Conservation (phyloP, 495 filamentous ascomycete genomes). For the Penicillium turbatum region DNA sequence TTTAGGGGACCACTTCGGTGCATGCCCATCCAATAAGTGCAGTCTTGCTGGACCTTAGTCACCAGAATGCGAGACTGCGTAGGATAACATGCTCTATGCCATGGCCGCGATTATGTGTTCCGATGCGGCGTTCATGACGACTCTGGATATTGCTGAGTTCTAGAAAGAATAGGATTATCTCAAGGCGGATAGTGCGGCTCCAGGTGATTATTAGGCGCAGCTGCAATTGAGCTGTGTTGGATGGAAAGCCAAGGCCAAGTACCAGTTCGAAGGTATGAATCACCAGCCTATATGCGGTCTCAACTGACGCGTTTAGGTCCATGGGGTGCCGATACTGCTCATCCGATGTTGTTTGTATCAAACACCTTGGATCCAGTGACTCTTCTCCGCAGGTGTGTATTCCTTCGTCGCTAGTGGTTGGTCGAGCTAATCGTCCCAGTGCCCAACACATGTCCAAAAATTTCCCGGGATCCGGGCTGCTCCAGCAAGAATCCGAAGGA, state of each 20-base stretch:
- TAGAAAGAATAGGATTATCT: constrained; percentile 42
- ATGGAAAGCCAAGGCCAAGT: constrained; percentile 54
- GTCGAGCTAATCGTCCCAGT: constrained; percentile 19
- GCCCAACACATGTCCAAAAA: constrained; percentile 47
- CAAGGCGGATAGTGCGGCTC: constrained; percentile 39
- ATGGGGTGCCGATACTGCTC: constrained; percentile 38
- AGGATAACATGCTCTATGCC: constrained; percentile 36
- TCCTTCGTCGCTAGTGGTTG: neutral
- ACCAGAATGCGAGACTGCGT: constrained; percentile 40
- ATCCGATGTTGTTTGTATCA: constrained; percentile 57
- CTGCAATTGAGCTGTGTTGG: constrained; percentile 54
- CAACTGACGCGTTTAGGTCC: constrained; percentile 23
- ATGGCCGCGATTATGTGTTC: constrained; percentile 58
- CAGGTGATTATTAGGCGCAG: constrained; percentile 57
- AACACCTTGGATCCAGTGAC: constrained; percentile 60
- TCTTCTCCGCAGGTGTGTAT: constrained; percentile 39
- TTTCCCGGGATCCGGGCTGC: constrained; percentile 50
- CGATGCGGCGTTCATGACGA: constrained; percentile 49
- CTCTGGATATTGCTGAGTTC: constrained; percentile 42
- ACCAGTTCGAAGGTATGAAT: constrained; percentile 47
- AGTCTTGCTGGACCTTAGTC: constrained; percentile 35
- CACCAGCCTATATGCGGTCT: neutral
- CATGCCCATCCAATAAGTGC: constrained; percentile 40
- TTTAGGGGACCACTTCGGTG: constrained; percentile 26
- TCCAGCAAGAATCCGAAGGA: constrained; percentile 51